These are phyloP conservation scores for Populus tomentosa DNA, from an alignment of 441 rosid genomes.

Conservation along the genomic window DNA sequence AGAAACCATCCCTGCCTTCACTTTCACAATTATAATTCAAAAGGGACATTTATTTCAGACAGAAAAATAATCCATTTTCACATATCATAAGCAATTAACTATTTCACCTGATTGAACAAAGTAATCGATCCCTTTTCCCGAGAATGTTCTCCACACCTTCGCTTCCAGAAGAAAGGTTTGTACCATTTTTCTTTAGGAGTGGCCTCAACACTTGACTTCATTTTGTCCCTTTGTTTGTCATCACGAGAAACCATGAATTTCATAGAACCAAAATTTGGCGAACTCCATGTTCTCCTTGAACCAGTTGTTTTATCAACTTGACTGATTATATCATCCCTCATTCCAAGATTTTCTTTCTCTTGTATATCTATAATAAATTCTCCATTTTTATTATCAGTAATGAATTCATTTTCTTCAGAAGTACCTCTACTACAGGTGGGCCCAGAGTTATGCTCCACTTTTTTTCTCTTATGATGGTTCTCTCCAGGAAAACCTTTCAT, in stretches of 20 bases:
- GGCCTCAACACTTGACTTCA: constrained; percentile 35
- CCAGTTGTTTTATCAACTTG: constrained; percentile 39
- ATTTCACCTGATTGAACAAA: constrained; percentile 34
- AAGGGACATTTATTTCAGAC: background rate
- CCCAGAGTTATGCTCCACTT: constrained; percentile 15
- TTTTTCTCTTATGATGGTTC: constrained; percentile 25
- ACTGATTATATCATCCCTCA: constrained; percentile 29
- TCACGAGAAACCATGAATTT: constrained; percentile 47
- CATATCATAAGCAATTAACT: background rate
- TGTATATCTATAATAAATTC: constrained; percentile 47
- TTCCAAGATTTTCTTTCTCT: constrained; percentile 36
- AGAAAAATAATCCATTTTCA: background rate
- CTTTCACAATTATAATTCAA: background rate
- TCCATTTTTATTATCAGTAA: constrained; percentile 21
- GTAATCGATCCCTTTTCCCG: constrained; percentile 29
- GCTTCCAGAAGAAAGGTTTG: constrained; percentile 52
- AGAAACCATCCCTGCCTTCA: background rate
- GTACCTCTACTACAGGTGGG: constrained; percentile 22
- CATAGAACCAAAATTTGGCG: constrained; percentile 54
- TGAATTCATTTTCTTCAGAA: constrained; percentile 22
- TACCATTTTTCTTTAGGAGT: constrained; percentile 73
- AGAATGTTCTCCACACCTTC: constrained; percentile 42
- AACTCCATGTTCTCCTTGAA: constrained; percentile 57
- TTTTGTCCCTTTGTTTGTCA: constrained; percentile 27
- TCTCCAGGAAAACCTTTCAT: constrained; percentile 24